A percentile compares a stretch with the other conserved stretches of the same genome.
Evolutionary conservation across 208 protist genomes (phyloP).

Genomic region (Phytomonas sp.): DNA sequence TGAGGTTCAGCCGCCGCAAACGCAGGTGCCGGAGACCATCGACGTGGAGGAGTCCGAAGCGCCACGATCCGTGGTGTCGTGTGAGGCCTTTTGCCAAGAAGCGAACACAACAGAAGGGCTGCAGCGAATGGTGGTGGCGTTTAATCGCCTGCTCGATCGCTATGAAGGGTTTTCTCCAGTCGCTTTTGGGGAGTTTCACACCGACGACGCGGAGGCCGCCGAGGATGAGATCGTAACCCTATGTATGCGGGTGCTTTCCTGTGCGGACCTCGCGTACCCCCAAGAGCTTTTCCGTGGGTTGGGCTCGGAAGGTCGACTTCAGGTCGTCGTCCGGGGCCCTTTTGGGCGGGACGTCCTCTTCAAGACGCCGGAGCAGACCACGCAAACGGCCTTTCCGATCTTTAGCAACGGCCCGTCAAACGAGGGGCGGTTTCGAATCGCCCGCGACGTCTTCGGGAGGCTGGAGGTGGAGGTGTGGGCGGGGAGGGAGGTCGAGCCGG

Average conservation of each 20-base stretch:
- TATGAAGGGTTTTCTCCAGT: background rate
- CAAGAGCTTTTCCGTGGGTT: background rate
- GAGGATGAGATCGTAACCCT: background rate
- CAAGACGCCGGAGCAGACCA: background rate
- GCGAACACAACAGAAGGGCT: background rate
- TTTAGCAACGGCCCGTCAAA: background rate
- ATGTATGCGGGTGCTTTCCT: background rate
- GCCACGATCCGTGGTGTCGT: background rate
- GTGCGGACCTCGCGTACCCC: background rate
- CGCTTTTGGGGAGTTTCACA: background rate
- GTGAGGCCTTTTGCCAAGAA: background rate
- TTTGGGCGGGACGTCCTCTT: background rate
- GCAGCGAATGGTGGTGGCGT: background rate
- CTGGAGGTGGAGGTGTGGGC: constrained; percentile 1
- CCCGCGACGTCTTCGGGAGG: background rate
- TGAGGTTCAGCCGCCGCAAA: background rate
- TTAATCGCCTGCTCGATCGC: background rate
- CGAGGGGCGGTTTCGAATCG: background rate
- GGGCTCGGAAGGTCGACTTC: background rate
- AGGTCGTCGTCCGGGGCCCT: background rate
- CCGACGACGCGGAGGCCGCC: background rate
- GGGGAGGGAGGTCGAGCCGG: background rate
- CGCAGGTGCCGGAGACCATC: background rate
- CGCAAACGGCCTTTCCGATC: background rate
- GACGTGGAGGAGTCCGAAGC: background rate